phyloP scores from a whole-genome alignment of 106 monocot genomes.

The Allium cepa region DNA sequence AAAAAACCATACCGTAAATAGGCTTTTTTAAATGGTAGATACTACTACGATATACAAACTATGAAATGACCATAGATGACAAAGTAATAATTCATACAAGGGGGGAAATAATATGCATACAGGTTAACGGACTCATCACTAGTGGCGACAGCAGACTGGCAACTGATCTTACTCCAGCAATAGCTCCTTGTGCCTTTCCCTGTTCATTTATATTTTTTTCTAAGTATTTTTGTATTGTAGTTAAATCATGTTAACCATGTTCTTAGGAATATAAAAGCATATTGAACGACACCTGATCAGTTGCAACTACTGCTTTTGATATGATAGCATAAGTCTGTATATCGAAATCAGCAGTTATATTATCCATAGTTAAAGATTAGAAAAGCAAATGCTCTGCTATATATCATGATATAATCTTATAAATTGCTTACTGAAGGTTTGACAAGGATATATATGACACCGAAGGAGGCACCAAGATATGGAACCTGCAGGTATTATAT shows the following conservation, averaged over 20 bases:
- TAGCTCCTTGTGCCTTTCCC: conserved; percentile 82
- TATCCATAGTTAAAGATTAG: background rate
- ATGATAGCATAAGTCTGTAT: conserved; percentile 58
- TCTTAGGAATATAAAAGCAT: no score
- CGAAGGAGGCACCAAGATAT: conserved; percentile 69
- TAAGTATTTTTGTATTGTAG: background rate
- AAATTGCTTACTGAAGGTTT: conserved; percentile 69
- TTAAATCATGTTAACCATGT: no score
- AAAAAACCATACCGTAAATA: background rate
- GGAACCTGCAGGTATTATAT: conserved; percentile 42
- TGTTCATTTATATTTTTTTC: conserved; percentile 7
- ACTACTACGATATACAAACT: background rate
- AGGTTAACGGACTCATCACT: conserved; percentile 71
- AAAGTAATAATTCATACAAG: background rate
- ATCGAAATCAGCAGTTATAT: background rate
- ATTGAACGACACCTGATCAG: conserved; percentile 42
- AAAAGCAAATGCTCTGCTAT: background rate
- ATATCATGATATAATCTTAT: background rate
- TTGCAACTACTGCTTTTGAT: conserved; percentile 45
- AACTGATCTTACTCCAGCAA: conserved; percentile 43
- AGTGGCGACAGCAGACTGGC: conserved; percentile 62
- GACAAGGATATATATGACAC: conserved; percentile 67
- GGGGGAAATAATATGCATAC: conserved; percentile 22
- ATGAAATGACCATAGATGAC: background rate
- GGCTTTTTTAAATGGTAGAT: background rate